phyloP scores from a whole-genome alignment of 352 stramenopile genomes.

The Aphanomyces invadans region DNA sequence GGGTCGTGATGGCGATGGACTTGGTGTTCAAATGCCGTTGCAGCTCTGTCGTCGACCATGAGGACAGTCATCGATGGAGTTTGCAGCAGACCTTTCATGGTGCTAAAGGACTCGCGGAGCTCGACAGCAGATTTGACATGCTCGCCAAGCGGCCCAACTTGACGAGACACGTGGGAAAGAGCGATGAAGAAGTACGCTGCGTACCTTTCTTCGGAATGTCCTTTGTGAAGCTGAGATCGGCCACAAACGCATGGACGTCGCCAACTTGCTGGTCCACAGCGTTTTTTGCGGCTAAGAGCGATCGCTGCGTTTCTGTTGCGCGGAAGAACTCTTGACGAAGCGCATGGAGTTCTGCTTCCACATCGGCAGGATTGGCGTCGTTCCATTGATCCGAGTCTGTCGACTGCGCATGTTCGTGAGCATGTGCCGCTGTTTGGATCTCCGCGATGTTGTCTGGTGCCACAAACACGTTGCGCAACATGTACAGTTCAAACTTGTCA shows the following conservation, averaged over 20 bases:
- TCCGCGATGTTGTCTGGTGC: slow-evolving; percentile 41
- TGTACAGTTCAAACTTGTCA: slow-evolving; percentile 76
- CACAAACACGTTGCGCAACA: slow-evolving; percentile 64
- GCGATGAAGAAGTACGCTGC: background rate
- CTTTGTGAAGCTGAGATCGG: slow-evolving; percentile 9
- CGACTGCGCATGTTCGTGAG: background rate
- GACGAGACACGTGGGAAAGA: no score
- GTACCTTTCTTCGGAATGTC: slow-evolving; percentile 13
- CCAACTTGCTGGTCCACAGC: slow-evolving; percentile 3
- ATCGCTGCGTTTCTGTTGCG: slow-evolving; percentile 6
- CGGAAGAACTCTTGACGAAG: slow-evolving; percentile 11
- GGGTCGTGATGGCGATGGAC: background rate
- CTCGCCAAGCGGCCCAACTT: background rate
- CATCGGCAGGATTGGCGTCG: background rate
- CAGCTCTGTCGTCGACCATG: background rate
- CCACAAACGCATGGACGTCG: background rate
- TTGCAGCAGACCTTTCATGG: slow-evolving; percentile 9
- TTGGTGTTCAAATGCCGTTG: background rate
- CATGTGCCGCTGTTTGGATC: slow-evolving; percentile 8
- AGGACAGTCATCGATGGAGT: background rate
- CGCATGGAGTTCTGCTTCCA: slow-evolving; percentile 5
- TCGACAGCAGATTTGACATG: slow-evolving; percentile 10
- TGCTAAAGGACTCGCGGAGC: slow-evolving; percentile 3
- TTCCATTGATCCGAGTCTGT: background rate
- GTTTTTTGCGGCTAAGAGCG: background rate